These are phyloP conservation scores for Aechmea fasciata DNA, from an alignment of 176 grass and related monocot genomes.

Conservation along the genomic window DNA sequence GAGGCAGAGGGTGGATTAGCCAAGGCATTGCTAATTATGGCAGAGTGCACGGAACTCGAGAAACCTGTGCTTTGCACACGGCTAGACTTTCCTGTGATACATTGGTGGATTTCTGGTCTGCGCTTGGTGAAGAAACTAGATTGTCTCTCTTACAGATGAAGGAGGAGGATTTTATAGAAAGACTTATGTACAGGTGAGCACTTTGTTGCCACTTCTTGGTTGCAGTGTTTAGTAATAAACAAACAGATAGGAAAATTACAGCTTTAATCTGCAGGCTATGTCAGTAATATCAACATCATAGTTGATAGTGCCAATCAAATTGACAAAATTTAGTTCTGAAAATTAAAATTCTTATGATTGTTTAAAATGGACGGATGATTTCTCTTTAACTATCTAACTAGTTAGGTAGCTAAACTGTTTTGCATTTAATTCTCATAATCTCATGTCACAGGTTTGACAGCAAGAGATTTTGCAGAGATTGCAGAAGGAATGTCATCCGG, in stretches of 20 bases:
- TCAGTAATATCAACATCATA: background rate
- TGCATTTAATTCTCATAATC: background rate
- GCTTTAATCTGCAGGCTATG: background rate
- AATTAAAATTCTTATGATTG: background rate
- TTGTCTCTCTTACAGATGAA: constrained; percentile 83
- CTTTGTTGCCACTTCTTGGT: background rate
- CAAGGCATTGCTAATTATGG: constrained; percentile 65
- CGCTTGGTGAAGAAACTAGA: constrained; percentile 79
- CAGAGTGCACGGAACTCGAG: constrained; percentile 64
- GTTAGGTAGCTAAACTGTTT: constrained; percentile 1
- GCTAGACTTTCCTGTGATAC: constrained; percentile 83
- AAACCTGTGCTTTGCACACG: constrained; percentile 93
- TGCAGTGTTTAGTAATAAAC: background rate
- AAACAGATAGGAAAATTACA: background rate
- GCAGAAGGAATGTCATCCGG: constrained; percentile 82
- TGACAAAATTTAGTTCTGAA: background rate
- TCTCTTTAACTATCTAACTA: background rate
- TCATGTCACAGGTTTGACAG: constrained; percentile 68
- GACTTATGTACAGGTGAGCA: constrained; percentile 81
- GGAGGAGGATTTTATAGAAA: constrained; percentile 97
- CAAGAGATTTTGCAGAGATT: constrained; percentile 97
- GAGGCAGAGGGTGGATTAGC: constrained; percentile 95
- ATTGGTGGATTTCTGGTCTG: constrained; percentile 92
- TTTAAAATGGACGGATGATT: background rate
- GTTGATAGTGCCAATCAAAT: background rate